A percentile compares a stretch with the other conserved stretches of the same genome.
Conservation (phyloP, 116 monocot species). For the Dioscorea cayenensis region DNA sequence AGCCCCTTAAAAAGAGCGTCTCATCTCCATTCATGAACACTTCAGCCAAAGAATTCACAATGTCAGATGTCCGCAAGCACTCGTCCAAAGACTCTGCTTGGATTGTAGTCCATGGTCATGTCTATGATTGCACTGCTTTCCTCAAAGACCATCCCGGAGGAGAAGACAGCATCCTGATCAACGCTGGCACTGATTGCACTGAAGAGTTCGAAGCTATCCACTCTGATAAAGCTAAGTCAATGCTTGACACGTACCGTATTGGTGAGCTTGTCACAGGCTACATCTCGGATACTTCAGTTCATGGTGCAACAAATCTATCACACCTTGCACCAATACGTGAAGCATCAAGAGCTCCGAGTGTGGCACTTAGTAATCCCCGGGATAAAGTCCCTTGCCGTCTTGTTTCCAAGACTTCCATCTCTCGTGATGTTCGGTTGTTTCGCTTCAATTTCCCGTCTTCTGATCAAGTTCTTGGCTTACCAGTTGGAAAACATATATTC, state of each 20-base stretch:
- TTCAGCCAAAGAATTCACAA: slow-evolving; percentile 30
- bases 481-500: slow-evolving; percentile 79
- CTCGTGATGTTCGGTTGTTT: slow-evolving; percentile 62
- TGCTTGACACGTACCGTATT: slow-evolving; percentile 74
- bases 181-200: slow-evolving; percentile 87
- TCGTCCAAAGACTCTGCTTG: slow-evolving; percentile 44
- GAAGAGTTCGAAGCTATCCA: slow-evolving; percentile 96
- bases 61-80: slow-evolving; percentile 59
- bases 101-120: slow-evolving; percentile 75
- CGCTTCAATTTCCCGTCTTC: slow-evolving; percentile 60
- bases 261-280: slow-evolving; percentile 59
- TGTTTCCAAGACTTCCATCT: slow-evolving; percentile 41
- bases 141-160: slow-evolving; percentile 91
- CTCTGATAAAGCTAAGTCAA: slow-evolving; percentile 78
- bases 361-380: slow-evolving; percentile 34
- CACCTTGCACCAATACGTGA: slow-evolving; percentile 28
- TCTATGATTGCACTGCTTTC: slow-evolving; percentile 89
- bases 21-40: slow-evolving; percentile 65
- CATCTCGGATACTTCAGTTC: slow-evolving; percentile 41
- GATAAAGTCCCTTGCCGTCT: slow-evolving; percentile 66
- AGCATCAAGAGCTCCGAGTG: background rate
- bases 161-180: slow-evolving; percentile 82
- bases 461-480: slow-evolving; percentile 59
- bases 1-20: slow-evolving; percentile 43
- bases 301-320: slow-evolving; percentile 18